phyloP scores from a whole-genome alignment of 441 rosid species.

The Mallotus repandus region DNA sequence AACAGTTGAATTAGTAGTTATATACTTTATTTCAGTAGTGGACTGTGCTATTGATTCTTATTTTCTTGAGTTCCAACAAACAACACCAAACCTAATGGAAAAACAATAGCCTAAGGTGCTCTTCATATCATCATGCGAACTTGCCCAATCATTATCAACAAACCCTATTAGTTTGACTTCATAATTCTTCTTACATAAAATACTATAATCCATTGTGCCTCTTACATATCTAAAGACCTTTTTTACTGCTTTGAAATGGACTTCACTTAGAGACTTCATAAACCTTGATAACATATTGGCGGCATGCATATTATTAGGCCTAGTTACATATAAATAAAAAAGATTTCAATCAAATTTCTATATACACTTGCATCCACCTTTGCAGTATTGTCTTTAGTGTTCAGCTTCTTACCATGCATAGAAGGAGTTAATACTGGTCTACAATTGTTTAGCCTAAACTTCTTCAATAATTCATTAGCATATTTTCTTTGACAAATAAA shows the following conservation, averaged over 20 bases:
- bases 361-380: neutral
- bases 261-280: neutral
- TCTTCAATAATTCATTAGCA: neutral
- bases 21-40: neutral
- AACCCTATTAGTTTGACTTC: neutral
- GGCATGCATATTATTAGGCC: neutral
- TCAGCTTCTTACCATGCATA: neutral
- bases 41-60: neutral
- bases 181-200: neutral
- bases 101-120: neutral
- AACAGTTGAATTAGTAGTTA: neutral
- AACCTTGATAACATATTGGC: neutral
- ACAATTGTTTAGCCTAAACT: neutral
- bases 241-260: neutral
- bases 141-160: neutral
- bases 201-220: neutral
- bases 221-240: neutral
- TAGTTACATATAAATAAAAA: neutral
- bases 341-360: neutral
- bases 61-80: neutral
- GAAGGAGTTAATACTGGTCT: neutral
- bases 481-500: neutral
- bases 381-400: neutral
- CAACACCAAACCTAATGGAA: neutral
- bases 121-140: neutral